Evolutionary conservation across 2,329 filamentous ascomycete species (phyloP).

Genomic region (Biscogniauxia marginata): DNA sequence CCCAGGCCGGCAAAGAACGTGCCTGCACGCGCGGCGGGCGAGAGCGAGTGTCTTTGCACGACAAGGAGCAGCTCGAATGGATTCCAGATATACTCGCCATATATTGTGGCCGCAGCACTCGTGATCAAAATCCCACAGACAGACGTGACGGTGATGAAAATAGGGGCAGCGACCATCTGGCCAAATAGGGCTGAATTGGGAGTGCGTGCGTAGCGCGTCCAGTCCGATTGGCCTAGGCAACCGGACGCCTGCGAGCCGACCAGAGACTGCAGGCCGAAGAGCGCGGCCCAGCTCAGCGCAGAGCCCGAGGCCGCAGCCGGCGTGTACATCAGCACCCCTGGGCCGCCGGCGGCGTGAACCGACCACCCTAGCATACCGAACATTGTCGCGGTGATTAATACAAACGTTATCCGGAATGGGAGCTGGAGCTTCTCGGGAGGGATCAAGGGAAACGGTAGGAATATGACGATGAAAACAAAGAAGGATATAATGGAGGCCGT

Average conservation of each 20-base stretch:
- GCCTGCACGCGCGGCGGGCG: constrained; percentile 31
- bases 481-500: not conserved
- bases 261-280: constrained; percentile 33
- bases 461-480: not conserved
- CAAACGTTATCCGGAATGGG: constrained; percentile 11
- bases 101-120: constrained; percentile 31
- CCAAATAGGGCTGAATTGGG: constrained; percentile 29
- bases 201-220: constrained; percentile 32
- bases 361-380: constrained; percentile 34
- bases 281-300: constrained; percentile 22
- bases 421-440: not conserved
- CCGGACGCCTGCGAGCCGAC: constrained; percentile 29
- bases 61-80: constrained; percentile 37
- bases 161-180: constrained; percentile 26
- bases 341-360: constrained; percentile 25
- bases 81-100: constrained; percentile 38
- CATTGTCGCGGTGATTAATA: constrained; percentile 31
- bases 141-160: constrained; percentile 37
- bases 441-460: not conserved
- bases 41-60: constrained; percentile 32
- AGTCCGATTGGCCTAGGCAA: constrained; percentile 32
- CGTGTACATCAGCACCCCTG: not conserved
- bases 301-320: constrained; percentile 25
- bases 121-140: constrained; percentile 38
- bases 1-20: constrained; percentile 38